These are phyloP conservation scores for Pleurotus cornucopiae DNA, from an alignment of 768 basidiomycete species.

Conservation along the genomic window DNA sequence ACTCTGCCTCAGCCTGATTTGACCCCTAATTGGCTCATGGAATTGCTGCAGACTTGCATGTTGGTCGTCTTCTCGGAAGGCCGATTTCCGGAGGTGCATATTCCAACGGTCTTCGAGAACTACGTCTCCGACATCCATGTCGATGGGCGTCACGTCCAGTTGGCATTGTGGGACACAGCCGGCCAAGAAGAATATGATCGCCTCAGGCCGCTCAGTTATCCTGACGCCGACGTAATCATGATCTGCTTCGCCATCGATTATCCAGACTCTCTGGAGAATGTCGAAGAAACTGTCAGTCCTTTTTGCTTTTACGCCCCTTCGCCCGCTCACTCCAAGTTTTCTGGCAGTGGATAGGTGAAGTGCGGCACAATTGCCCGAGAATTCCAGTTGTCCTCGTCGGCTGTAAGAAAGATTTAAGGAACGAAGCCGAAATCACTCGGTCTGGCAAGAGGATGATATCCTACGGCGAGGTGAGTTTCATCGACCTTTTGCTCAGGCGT, in stretches of 20 bases:
- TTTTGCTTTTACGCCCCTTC: neutral
- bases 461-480: conserved; percentile 2
- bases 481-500: neutral
- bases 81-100: conserved; percentile 7
- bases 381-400: conserved; percentile 73
- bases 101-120: conserved; percentile 12
- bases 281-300: conserved; percentile 53
- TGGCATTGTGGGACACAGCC: conserved; percentile 48
- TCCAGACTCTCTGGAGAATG: conserved; percentile 78
- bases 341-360: conserved; percentile 64
- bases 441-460: conserved; percentile 5
- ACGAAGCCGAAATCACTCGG: neutral
- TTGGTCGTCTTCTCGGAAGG: conserved; percentile 10
- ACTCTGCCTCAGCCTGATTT: neutral
- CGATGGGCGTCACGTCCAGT: conserved; percentile 10
- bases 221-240: conserved; percentile 79
- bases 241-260: conserved; percentile 80
- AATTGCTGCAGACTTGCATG: neutral
- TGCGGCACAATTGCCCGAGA: conserved; percentile 68
- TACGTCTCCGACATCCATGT: conserved; percentile 11
- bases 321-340: conserved; percentile 21
- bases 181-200: conserved; percentile 84
- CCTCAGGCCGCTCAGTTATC: conserved; percentile 76
- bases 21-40: neutral
- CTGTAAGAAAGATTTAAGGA: conserved; percentile 63